phyloP scores from a whole-genome alignment of 306 rosid genomes.

The Corylus americana region DNA sequence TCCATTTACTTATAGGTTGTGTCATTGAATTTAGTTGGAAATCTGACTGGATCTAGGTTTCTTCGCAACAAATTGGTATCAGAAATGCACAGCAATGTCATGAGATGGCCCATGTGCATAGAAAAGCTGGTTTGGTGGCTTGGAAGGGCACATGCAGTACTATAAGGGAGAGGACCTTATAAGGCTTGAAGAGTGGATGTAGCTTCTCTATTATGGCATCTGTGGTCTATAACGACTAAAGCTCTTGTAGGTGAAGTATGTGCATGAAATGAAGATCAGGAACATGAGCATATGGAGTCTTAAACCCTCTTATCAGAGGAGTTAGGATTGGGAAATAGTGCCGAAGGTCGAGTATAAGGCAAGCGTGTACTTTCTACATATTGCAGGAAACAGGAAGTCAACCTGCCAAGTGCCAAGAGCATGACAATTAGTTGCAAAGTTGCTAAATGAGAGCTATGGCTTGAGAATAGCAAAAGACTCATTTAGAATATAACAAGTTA shows the following conservation, averaged over 20 bases:
- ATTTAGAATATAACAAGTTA: too few relatives aligned
- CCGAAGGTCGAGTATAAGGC: not conserved
- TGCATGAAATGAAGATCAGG: too few relatives aligned
- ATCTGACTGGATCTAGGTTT: not conserved
- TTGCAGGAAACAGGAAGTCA: not conserved
- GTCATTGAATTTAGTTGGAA: not conserved
- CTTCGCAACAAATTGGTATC: not conserved
- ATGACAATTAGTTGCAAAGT: too few relatives aligned
- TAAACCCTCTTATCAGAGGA: not conserved
- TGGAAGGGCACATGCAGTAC: not conserved
- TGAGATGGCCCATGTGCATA: not conserved
- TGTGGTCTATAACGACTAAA: not conserved
- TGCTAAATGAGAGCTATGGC: too few relatives aligned
- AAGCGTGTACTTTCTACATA: not conserved
- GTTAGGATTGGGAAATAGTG: too few relatives aligned
- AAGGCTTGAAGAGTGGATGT: not conserved
- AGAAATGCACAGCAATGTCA: not conserved
- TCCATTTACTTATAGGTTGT: not conserved
- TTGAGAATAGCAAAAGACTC: too few relatives aligned
- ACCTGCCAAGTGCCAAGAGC: too few relatives aligned
- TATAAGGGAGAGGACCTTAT: not conserved
- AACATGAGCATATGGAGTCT: not conserved
- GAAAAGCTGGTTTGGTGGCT: not conserved
- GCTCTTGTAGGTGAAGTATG: not conserved
- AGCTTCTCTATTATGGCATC: not conserved